These are phyloP conservation scores for Sisymbrium irio DNA, from an alignment of 345 rosid species.

Conservation along the genomic window DNA sequence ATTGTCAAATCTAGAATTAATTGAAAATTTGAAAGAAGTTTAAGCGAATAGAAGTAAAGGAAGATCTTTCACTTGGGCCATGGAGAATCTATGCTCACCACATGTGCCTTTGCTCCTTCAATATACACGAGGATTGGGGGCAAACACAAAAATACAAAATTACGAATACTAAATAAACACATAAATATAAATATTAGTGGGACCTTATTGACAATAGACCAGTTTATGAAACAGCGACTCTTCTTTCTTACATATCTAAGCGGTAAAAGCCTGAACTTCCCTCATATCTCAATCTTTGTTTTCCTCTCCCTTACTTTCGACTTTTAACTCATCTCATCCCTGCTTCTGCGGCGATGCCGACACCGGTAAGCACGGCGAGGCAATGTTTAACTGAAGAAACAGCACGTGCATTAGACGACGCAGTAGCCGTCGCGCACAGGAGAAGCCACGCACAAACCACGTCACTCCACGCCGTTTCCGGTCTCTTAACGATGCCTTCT, in stretches of 20 bases:
- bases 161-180: neutral
- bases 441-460: constrained; percentile 65
- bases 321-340: too few species aligned
- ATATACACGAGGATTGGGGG: constrained; percentile 24
- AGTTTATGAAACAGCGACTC: constrained; percentile 35
- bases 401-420: constrained; percentile 62
- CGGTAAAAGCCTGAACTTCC: too few species aligned
- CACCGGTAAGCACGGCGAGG: constrained; percentile 57
- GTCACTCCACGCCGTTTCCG: constrained; percentile 67
- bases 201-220: constrained; percentile 22
- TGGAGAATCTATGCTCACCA: constrained; percentile 47
- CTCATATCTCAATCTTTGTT: too few species aligned
- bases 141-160: constrained; percentile 18
- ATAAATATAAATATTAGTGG: constrained; percentile 29
- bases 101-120: constrained; percentile 37
- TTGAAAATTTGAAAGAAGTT: neutral
- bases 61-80: constrained; percentile 33
- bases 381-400: constrained; percentile 69
- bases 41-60: constrained; percentile 24
- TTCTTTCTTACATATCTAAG: constrained; percentile 35
- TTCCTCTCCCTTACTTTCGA: too few species aligned
- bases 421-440: constrained; percentile 61
- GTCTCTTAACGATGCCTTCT: constrained; percentile 49
- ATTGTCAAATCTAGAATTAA: constrained; percentile 29
- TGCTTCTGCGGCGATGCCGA: constrained; percentile 75